phyloP scores from a whole-genome alignment of 192 early-diverging fungal genomes.

The Mortierella antarctica region DNA sequence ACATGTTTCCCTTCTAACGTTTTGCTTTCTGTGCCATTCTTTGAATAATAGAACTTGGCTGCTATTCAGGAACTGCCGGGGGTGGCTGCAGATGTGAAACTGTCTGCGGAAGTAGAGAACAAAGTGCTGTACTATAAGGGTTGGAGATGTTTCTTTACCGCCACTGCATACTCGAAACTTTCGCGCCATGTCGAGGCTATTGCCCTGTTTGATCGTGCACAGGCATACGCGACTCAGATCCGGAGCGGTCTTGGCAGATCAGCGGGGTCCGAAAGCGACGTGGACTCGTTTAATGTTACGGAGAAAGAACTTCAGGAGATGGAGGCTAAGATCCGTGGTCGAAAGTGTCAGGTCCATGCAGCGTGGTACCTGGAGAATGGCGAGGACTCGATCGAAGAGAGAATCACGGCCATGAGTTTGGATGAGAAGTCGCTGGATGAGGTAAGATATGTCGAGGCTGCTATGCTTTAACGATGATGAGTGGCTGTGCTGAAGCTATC shows the following conservation, averaged over 20 bases:
- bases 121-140: constrained; percentile 65
- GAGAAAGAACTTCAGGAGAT: constrained; percentile 50
- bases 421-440: constrained; percentile 55
- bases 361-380: constrained; percentile 61
- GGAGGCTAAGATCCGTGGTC: constrained; percentile 59
- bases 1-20: not conserved
- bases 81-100: constrained; percentile 55
- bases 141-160: constrained; percentile 68
- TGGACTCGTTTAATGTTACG: constrained; percentile 56
- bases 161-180: constrained; percentile 58
- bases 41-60: constrained; percentile 57
- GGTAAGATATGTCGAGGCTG: constrained; percentile 16
- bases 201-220: constrained; percentile 69
- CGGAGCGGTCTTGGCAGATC: constrained; percentile 24
- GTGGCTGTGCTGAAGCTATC: too few relatives aligned
- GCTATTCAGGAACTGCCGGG: constrained; percentile 67
- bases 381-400: constrained; percentile 38
- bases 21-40: not conserved
- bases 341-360: constrained; percentile 67
- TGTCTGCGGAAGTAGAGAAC: constrained; percentile 61
- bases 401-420: constrained; percentile 54
- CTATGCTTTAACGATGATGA: not conserved
- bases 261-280: constrained; percentile 19
- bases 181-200: constrained; percentile 63
- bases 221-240: constrained; percentile 59